Evolutionary conservation across 257 asterid species (phyloP), one percentile per base, ranked within the genome.

Genomic region (Voacanga thouarsii): DNA sequence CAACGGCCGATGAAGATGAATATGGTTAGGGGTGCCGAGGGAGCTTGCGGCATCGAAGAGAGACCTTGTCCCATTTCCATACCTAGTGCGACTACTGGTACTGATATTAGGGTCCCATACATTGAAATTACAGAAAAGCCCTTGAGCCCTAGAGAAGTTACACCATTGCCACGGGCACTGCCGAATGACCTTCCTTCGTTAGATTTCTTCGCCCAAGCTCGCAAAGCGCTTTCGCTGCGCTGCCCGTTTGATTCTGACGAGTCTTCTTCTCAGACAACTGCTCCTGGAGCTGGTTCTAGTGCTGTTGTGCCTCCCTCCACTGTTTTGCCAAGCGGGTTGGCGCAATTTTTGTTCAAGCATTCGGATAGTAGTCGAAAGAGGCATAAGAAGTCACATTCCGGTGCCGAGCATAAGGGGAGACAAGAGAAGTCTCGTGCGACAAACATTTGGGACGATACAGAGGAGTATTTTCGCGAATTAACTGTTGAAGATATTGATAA

Each of bases 381-480:
- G 66, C 97, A 91, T 64, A 93, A 92, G 90, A 93, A 83, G 94
- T 81, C 88, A 79, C 94, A 90, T 82, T 80, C 85, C 5, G 89
- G 90, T 50, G 37, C 87, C 0, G 94, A 93, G 83, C 88, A 87
- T 23, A 92, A 90, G 1, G 87, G 77, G 37, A 84, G 80, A 82
- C 84, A 86, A 0, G 84, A 86, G 66, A 85, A 83, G 75, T 69
- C 75, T 39, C 87, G 91, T 45, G 94, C 83, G 43, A 74, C 84
- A 47, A 90, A 44, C 79, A 72, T 96, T 60, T 96, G 99, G 99
- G 82, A 56, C 72, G 92, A 90, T 79, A 86, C 89, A 0, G 96
- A 93, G 83, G 98, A 90, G 69, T 96, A 87, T 81, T 93, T 96
- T 77, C 91, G 99, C 6, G 96, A 88, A 72, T 75, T 93, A 81